Evolutionary conservation across 257 asterid genomes (phyloP), one percentile per base, ranked within the genome.

Genomic region (Eustoma russellianum): DNA sequence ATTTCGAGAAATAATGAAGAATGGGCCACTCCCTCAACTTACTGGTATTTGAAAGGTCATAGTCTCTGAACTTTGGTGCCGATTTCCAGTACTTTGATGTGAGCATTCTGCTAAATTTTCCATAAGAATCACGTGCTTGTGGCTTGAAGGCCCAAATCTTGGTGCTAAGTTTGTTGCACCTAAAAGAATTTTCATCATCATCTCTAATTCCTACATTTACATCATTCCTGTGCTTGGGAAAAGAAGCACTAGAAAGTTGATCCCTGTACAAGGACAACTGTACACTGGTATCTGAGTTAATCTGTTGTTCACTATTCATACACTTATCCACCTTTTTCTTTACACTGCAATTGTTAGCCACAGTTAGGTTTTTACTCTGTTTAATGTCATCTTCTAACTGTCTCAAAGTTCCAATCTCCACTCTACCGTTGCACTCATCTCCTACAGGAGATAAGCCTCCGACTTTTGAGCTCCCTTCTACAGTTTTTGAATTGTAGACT

Each of bases 141-240:
- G 74, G 77, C 82, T 80, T 76, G 57, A 72, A 81, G 52, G 81
- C 73, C 79, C 87, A 78, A 60, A 73, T 17, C 74, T 67, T 87
- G 80, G 95, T 68, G 88, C 81, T 59, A 46, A 55, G 52, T 57
- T 67, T 78, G 53, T 76, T 77, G 85, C 81, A 88, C 79, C 95
- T 71, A 59, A 74, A 80, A 72, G 74, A 92, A 74, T 92, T 88
- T 54, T 92, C 95, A 76, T 83, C 97, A 78, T 88, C 97, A 83
- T 88, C 94, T 74, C 93, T 92, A 92, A 67, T 73, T 70, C 93
- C 97, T 92, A 92, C 64, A 54, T 88, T 79, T 79, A 92, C 94
- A 83, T 57, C 67, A 56, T 66, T 74, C 83, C 83, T 69, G 60
- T 52, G 93, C 84, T 81, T 87, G 51, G 69, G 80, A 67, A 74